Evolutionary conservation across 345 rosid genomes (phyloP), one percentile per base, ranked within the genome.

Genomic region (Boechera divaricarpa): DNA sequence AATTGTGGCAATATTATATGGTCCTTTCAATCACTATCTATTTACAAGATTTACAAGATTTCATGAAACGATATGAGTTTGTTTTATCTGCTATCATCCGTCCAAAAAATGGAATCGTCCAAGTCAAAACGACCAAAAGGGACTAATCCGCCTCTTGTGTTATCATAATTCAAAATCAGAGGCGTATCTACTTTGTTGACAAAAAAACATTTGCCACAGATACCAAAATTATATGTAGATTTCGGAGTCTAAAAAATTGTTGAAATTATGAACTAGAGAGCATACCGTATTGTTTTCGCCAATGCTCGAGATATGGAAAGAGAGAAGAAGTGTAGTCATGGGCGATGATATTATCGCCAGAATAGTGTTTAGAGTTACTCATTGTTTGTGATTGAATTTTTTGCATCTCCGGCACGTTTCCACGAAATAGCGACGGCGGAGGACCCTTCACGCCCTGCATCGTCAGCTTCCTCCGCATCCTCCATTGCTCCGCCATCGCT

Each of bases 261-360:
- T 33, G 42, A 33, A 58, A 69, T 13, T 6, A 35, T 1, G 4
- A 59, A 67, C 5, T 56, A 45, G 29, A 62, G 31, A 69, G 16
- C 79, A 16, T 82, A 92, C 98, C 98, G 60, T 87, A 90, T 83
- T 84, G 65, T 76, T 86, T 86, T 76, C 89, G 81, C 98, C 98
- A 92, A 18, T 81, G 90, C 7, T 89, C 89, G 5, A 90, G 86
- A 70, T 87, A 89, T 0, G 98, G 98, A 66, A 90, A 92, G 72
- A 92, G 80, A 12, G 92, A 80, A 33, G 90, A 86, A 11, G 98
- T 83, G 63, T 87, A 89, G 78, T 92, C 94, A 66, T 86, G 96
- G 3, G 86, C 87, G 9, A 90, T 70, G 38, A 87, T 78, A 16
- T 80, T 79, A 64, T 77, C 77, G 2, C 55, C 55, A 16, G 76